Conservation (phyloP, 2,329 filamentous ascomycete genomes). For the Penicillium rolfsii region DNA sequence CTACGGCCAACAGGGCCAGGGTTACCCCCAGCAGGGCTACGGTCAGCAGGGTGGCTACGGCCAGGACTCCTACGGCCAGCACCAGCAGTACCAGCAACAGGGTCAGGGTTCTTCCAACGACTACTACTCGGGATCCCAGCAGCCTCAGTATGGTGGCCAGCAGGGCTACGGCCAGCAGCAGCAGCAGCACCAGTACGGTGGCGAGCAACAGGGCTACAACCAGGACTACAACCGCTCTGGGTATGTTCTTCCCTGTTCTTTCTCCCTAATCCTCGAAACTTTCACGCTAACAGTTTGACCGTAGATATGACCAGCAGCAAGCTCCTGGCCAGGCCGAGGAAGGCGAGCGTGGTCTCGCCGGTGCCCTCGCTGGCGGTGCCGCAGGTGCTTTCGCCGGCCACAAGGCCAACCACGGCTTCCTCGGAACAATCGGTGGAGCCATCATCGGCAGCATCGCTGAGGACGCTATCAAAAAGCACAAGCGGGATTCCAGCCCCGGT, state of each 20-base stretch:
- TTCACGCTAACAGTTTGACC: slow-evolving; percentile 15
- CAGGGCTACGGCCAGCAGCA: slow-evolving; percentile 35
- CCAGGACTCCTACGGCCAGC: slow-evolving; percentile 33
- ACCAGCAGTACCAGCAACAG: slow-evolving; percentile 30
- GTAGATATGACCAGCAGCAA: slow-evolving; percentile 34
- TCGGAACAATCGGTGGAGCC: slow-evolving; percentile 53
- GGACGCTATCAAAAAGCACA: slow-evolving; percentile 51
- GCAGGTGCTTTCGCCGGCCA: slow-evolving; percentile 52
- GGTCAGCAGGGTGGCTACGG: slow-evolving; percentile 30
- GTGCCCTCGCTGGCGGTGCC: slow-evolving; percentile 51
- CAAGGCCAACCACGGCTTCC: slow-evolving; percentile 53
- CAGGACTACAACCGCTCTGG: slow-evolving; percentile 37
- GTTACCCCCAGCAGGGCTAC: slow-evolving; percentile 27
- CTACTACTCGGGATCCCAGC: slow-evolving; percentile 26
- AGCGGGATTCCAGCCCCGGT: slow-evolving; percentile 39
- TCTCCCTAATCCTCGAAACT: background rate
- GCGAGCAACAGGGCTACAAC: slow-evolving; percentile 30
- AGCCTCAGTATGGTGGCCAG: slow-evolving; percentile 18
- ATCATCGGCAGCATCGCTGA: slow-evolving; percentile 52
- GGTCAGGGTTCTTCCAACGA: slow-evolving; percentile 16
- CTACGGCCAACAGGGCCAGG: slow-evolving; percentile 26
- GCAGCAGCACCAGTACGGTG: slow-evolving; percentile 25
- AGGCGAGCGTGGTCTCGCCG: slow-evolving; percentile 52
- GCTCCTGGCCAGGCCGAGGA: slow-evolving; percentile 46
- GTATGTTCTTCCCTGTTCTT: slow-evolving; percentile 25